These are phyloP conservation scores for Rhizopogon rudus DNA, from an alignment of 768 basidiomycete genomes.

Conservation along the genomic window DNA sequence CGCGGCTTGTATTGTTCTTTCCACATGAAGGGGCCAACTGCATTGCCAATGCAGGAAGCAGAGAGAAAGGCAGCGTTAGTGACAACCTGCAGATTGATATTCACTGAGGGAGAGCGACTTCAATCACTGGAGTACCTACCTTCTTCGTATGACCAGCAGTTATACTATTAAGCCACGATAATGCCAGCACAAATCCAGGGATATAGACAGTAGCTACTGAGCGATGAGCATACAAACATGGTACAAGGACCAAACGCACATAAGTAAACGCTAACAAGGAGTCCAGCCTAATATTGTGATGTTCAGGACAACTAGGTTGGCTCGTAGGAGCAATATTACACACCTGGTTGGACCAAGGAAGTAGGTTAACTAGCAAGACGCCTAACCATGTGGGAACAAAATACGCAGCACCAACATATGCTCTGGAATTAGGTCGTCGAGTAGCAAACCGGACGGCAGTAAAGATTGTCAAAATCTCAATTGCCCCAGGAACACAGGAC, in stretches of 20 bases:
- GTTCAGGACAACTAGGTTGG: slow-evolving; percentile 2
- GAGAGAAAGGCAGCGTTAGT: slow-evolving; percentile 61
- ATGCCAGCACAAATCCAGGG: slow-evolving; percentile 48
- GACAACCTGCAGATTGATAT: slow-evolving; percentile 3
- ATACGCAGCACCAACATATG: slow-evolving; percentile 50
- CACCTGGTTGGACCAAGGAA: slow-evolving; percentile 58
- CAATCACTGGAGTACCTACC: slow-evolving; percentile 35
- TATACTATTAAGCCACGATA: slow-evolving; percentile 55
- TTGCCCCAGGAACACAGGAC: slow-evolving; percentile 52
- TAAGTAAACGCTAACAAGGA: slow-evolving; percentile 47
- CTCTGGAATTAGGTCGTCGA: slow-evolving; percentile 46
- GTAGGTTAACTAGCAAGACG: slow-evolving; percentile 47
- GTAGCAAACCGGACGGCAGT: slow-evolving; percentile 52
- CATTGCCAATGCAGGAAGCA: slow-evolving; percentile 56
- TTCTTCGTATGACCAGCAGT: slow-evolving; percentile 64
- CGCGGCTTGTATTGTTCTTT: slow-evolving; percentile 55
- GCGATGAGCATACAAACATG: neutral
- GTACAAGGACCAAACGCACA: slow-evolving; percentile 27
- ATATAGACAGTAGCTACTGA: slow-evolving; percentile 35
- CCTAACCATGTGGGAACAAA: slow-evolving; percentile 60
- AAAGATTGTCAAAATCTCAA: slow-evolving; percentile 63
- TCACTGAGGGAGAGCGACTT: neutral
- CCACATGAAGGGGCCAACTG: slow-evolving; percentile 72
- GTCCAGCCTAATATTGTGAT: neutral
- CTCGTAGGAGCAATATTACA: slow-evolving; percentile 31